These are phyloP conservation scores for Pestalotiopsis sp. DNA, from an alignment of 2,329 filamentous ascomycete genomes.

Conservation along the genomic window DNA sequence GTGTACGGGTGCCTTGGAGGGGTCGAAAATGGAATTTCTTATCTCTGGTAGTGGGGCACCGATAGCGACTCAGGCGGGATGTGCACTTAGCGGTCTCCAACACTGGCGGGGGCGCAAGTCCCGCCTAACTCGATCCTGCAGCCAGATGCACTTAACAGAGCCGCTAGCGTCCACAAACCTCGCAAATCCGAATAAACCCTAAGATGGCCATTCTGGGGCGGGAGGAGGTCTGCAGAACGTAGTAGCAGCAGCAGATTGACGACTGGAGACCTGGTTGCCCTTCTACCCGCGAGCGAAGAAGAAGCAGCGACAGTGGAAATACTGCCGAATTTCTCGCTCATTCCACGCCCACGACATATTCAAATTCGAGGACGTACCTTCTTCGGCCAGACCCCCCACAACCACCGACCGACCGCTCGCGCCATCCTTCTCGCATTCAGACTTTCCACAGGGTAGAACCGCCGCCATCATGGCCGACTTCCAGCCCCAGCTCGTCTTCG, in stretches of 20 bases:
- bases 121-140: background rate
- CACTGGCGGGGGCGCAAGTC: background rate
- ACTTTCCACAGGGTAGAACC: background rate
- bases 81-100: background rate
- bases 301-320: background rate
- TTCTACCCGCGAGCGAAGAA: background rate
- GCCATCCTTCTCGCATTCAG: background rate
- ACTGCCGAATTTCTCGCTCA: background rate
- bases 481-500: conserved; percentile 66
- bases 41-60: background rate
- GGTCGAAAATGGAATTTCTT: conserved; percentile 4
- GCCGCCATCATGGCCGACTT: conserved; percentile 26
- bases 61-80: background rate
- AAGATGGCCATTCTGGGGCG: conserved; percentile 1
- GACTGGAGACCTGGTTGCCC: conserved; percentile 5
- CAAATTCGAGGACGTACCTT: background rate
- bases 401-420: background rate
- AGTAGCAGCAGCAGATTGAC: background rate
- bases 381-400: background rate
- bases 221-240: background rate
- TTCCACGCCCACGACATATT: background rate
- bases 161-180: conserved; percentile 9
- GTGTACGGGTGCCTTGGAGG: background rate
- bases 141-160: background rate
- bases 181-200: conserved; percentile 10